Base-by-base conservation (phyloP, 805 yeast species). In the Lipomyces japonicus region DNA sequence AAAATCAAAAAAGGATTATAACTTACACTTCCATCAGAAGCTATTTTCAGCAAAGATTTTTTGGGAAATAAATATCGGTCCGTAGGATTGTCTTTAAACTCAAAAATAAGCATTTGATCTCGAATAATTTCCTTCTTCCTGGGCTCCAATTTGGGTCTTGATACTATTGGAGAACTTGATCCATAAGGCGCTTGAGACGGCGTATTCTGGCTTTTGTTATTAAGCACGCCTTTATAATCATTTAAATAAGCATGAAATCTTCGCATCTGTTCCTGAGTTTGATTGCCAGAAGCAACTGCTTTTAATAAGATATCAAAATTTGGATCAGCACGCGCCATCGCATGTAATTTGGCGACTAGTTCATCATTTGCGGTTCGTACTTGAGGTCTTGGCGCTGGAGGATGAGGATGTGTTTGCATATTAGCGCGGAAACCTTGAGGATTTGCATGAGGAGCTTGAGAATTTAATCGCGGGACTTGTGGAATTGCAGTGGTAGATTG, bases 281-380 rank as follows among this genome's bases (percentile, higher is more conserved):
- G 96, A 22, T 73, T 75, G 3, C 95, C 95, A 48, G 83, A 77
- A 0, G 97, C 97, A 1, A 91, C 96, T 3, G 75, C 77, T 55
- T 82, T 81, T 96, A 91, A 89, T 45, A 91, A 69, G 0, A 75
- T 68, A 56, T 81, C 84, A 43, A 91, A 68, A 3, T 81, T 75
- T 0, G 79, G 74, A 61, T 89, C 95, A 3, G 75, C 73, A 36
- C 84, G 76, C 0, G 97, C 97, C 68, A 91, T 81, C 0, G 84
- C 74, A 62, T 90, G 90, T 62, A 91, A 75, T 60, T 88, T 86
- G 3, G 85, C 80, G 59, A 91, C 88, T 86, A 91, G 87, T 4
- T 34, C 50, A 26, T 45, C 54, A 25, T 45, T 55, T 7, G 57
- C 44, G 22, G 36, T 32, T 12, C 44, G 39, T 10, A 14, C 14